phyloP scores from a whole-genome alignment of 2,329 filamentous ascomycete genomes.

The Calonectria ilicicola region DNA sequence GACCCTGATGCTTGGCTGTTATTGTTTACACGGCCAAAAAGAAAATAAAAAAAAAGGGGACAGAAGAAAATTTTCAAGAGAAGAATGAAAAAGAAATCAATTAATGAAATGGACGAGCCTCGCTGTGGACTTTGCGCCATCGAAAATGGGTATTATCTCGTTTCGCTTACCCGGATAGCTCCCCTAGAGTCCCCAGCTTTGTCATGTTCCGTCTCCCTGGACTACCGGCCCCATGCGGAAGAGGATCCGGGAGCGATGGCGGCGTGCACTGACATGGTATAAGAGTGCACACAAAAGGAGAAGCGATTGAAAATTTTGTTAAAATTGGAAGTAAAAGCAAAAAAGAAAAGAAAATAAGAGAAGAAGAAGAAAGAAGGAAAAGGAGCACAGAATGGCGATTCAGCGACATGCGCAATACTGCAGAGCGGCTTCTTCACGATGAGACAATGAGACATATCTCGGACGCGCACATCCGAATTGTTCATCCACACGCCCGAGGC shows the following conservation, averaged over 20 bases:
- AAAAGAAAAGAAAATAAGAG: background rate
- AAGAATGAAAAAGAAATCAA: constrained; percentile 32
- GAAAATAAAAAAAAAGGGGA: constrained; percentile 18
- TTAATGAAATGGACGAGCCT: constrained; percentile 37
- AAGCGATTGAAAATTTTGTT: background rate
- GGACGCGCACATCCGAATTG: constrained; percentile 3
- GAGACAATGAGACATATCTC: constrained; percentile 23
- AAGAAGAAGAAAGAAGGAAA: background rate
- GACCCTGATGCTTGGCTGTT: constrained; percentile 21
- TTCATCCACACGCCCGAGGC: constrained; percentile 16
- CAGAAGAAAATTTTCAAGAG: constrained; percentile 11
- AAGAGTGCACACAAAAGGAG: constrained; percentile 8
- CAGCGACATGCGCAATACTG: background rate
- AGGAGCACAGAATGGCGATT: background rate
- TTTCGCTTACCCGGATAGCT: constrained; percentile 41
- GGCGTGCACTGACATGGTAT: constrained; percentile 19
- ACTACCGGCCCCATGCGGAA: constrained; percentile 42
- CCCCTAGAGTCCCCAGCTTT: constrained; percentile 32
- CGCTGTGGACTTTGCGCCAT: constrained; percentile 33
- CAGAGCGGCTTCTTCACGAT: background rate
- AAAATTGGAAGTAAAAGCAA: background rate
- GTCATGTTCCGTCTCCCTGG: constrained; percentile 38
- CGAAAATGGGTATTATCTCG: constrained; percentile 41
- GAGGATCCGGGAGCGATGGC: constrained; percentile 27
- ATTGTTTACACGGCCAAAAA: background rate